Percentiles rank a stretch among this genome's conserved stretches.
Evolutionary conservation across 2,329 filamentous ascomycete species (phyloP).

Genomic region (Curvularia spicifera): DNA sequence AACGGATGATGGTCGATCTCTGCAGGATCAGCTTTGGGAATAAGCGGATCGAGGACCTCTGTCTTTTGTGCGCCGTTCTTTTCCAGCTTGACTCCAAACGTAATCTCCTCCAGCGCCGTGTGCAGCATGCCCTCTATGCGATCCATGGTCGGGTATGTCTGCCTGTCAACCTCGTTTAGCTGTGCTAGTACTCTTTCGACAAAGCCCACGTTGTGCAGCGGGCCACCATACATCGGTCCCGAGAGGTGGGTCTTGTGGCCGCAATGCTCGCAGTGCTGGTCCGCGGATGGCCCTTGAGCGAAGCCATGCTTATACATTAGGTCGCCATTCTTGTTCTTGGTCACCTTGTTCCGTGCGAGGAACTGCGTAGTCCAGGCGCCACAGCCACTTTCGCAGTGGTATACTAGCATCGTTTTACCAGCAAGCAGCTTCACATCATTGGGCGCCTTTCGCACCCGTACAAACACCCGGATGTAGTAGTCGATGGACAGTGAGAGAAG

Average conservation of each 20-base stretch:
- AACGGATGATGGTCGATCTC: conserved; percentile 78
- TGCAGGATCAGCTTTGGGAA: conserved; percentile 46
- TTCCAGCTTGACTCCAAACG: conserved; percentile 34
- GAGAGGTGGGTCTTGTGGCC: conserved; percentile 84
- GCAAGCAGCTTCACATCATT: conserved; percentile 88
- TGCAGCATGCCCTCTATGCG: conserved; percentile 91
- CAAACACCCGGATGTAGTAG: conserved; percentile 90
- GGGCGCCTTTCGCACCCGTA: conserved; percentile 79
- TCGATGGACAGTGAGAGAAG: conserved; percentile 93
- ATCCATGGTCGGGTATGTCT: conserved; percentile 78
- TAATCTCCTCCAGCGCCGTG: conserved; percentile 79
- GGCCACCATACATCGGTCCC: conserved; percentile 94
- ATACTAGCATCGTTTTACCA: conserved; percentile 90
- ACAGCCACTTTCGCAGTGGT: conserved; percentile 89
- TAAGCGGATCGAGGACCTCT: conserved; percentile 45
- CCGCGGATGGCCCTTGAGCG: conserved; percentile 71
- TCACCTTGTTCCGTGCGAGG: conserved; percentile 71
- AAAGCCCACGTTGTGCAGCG: conserved; percentile 83
- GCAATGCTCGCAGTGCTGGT: conserved; percentile 79
- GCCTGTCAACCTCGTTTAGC: conserved; percentile 69
- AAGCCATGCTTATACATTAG: conserved; percentile 79
- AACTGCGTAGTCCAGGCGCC: conserved; percentile 89
- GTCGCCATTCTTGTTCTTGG: conserved; percentile 70
- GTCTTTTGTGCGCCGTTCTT: conserved; percentile 28
- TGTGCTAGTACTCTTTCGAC: conserved; percentile 78